These are phyloP conservation scores for Phaeotremella skinneri DNA, from an alignment of 768 basidiomycete species.

Conservation along the genomic window DNA sequence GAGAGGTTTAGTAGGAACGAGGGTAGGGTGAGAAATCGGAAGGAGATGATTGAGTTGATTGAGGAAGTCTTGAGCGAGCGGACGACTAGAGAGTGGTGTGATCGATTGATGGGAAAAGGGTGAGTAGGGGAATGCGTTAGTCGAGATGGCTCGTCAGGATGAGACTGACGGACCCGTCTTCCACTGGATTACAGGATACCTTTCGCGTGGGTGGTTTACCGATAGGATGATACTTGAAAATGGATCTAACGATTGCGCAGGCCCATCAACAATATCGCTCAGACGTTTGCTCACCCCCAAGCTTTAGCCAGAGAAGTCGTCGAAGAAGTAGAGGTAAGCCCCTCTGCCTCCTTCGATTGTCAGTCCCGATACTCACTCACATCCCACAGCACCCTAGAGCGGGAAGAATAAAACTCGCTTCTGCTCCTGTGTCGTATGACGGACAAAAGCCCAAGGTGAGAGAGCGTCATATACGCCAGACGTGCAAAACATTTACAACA, in stretches of 20 bases:
- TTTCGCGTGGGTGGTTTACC: conserved; percentile 18
- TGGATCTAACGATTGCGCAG: conserved; percentile 49
- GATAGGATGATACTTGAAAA: not conserved
- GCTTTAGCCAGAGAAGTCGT: conserved; percentile 72
- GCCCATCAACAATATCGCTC: conserved; percentile 85
- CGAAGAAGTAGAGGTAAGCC: conserved; percentile 72
- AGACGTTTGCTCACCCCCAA: conserved; percentile 87
- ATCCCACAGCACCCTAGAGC: conserved; percentile 64
- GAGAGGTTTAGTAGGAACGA: conserved; percentile 70
- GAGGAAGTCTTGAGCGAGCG: conserved; percentile 61
- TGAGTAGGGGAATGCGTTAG: conserved; percentile 51
- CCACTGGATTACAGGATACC: conserved; percentile 16
- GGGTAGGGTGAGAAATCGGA: conserved; percentile 71
- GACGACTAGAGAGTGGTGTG: conserved; percentile 71
- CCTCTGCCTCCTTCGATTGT: not conserved
- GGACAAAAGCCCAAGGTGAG: conserved; percentile 58
- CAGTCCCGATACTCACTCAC: conserved; percentile 21
- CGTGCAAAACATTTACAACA: not conserved
- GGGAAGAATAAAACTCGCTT: conserved; percentile 73
- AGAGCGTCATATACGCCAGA: not conserved
- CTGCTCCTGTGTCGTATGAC: conserved; percentile 77
- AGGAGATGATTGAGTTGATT: conserved; percentile 67
- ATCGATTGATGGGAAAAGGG: conserved; percentile 73
- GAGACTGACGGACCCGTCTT: not conserved
- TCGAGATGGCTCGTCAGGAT: conserved; percentile 5